A percentile compares a stretch with the other conserved stretches of the same genome.
phyloP scores from a whole-genome alignment of 2,329 filamentous ascomycete species.

The Colletotrichum brevisporum region DNA sequence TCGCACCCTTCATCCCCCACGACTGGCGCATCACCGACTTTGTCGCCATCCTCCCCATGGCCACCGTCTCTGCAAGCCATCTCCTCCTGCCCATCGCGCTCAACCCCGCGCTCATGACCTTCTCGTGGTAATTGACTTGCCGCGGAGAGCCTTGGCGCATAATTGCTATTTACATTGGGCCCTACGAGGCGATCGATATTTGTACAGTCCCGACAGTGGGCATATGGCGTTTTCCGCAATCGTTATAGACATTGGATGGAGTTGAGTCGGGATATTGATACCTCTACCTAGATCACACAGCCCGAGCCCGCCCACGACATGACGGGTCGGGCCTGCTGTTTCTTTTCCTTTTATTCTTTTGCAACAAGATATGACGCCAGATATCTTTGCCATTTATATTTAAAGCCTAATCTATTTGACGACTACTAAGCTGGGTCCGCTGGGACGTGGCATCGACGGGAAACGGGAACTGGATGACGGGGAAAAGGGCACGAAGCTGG shows the following conservation, averaged over 20 bases:
- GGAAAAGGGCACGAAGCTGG: conserved; percentile 15
- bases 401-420: conserved; percentile 23
- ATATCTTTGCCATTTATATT: conserved; percentile 18
- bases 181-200: conserved; percentile 23
- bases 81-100: conserved; percentile 79
- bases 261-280: conserved; percentile 35
- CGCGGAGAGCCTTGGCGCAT: neutral
- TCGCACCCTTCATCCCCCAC: conserved; percentile 74
- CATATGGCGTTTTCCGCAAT: conserved; percentile 28
- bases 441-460: neutral
- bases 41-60: conserved; percentile 83
- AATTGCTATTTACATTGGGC: conserved; percentile 28
- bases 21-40: conserved; percentile 79
- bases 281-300: conserved; percentile 36
- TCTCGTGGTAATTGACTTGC: conserved; percentile 73
- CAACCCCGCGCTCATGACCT: conserved; percentile 85
- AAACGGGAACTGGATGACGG: neutral
- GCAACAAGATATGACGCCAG: conserved; percentile 13
- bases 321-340: conserved; percentile 15
- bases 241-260: conserved; percentile 39
- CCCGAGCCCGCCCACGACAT: conserved; percentile 29
- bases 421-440: neutral
- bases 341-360: conserved; percentile 1
- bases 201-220: conserved; percentile 28
- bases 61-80: conserved; percentile 77